Conservation (phyloP, 2,329 filamentous ascomycete genomes). For the Beauveria rudraprayagi region DNA sequence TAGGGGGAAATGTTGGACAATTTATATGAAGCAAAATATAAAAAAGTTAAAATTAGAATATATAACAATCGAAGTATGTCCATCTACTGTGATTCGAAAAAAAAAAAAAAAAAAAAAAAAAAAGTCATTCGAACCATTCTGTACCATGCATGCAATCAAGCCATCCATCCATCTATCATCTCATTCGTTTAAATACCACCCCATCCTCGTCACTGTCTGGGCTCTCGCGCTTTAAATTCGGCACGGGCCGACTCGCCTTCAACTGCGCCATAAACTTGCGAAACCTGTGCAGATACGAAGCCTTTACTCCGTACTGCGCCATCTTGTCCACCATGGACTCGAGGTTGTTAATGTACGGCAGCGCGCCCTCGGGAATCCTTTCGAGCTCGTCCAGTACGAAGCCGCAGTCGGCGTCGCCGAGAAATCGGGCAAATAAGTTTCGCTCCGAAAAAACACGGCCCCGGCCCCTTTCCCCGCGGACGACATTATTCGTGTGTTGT, state of each 20-base stretch:
- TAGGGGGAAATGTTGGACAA: background rate
- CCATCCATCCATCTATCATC: background rate
- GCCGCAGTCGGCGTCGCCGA: conserved; percentile 34
- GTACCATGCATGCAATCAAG: background rate
- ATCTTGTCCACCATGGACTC: conserved; percentile 26
- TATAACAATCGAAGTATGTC: too few relatives aligned
- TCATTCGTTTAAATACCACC: conserved; percentile 16
- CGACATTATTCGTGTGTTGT: too few relatives aligned
- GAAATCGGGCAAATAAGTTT: conserved; percentile 40
- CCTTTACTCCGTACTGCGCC: conserved; percentile 25
- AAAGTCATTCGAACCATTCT: background rate
- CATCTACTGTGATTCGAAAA: too few relatives aligned
- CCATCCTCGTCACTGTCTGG: conserved; percentile 16
- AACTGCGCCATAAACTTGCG: conserved; percentile 24
- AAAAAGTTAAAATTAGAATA: too few relatives aligned
- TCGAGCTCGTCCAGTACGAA: conserved; percentile 40
- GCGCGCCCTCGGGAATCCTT: conserved; percentile 35
- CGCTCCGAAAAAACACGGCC: conserved; percentile 21
- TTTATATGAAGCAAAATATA: too few relatives aligned
- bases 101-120: too few relatives aligned
- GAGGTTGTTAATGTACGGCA: conserved; percentile 33
- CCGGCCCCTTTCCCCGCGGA: conserved; percentile 18
- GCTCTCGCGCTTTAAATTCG: conserved; percentile 24
- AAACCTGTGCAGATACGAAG: conserved; percentile 29
- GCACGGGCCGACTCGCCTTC: conserved; percentile 19